Base-by-base conservation (phyloP, 2,329 filamentous ascomycete species). In the Arthroderma sp. region DNA sequence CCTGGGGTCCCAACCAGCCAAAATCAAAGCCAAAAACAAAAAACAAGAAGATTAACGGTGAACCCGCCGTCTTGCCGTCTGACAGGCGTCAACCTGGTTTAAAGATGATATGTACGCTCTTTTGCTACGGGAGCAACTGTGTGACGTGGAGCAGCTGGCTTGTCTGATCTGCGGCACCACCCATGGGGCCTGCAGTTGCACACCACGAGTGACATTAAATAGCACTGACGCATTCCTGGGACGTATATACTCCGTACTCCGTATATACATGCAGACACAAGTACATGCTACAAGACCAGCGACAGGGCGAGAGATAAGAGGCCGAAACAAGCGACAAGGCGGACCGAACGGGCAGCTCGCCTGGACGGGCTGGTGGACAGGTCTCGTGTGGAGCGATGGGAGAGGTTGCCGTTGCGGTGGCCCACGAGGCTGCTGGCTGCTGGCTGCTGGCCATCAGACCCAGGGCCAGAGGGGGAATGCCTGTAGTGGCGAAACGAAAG, bases 201-300 rank as follows among this genome's bases (percentile, higher is more conserved):
- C 44, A 51, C 44, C 25, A 51, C 44, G 31, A 51, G 44, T 51
- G 44, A n/a, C n/a, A n/a, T n/a, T n/a, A n/a, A 11, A 51, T 51
- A 17, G 44, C 44, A 51, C 44, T 33, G 44, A 51, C 44, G 25
- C 44, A 51, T 44, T 44, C 41, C 41, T 44, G 41, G 25, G 19
- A 44, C 41, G 41, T 44, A 44, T 19, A 25, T 25, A n/a, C n/a
- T n/a, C n/a, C n/a, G n/a, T n/a, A n/a, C n/a, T n/a, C n/a, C n/a
- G n/a, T n/a, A n/a, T n/a, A 25, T 44, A 44, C 41, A 15, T 44
- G 21, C 41, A 4, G 15, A 11, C 41, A 44, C 25, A 44, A 9
- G 41, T 44, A 44, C 21, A 44, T 44, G 41, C 21, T 44, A 44
- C 41, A 19, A 19, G 39, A n/a, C 19, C 41, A 9, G 41, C 21